Evolutionary conservation across 2,329 filamentous ascomycete genomes (phyloP).

Genomic region (Xylariales sp.): DNA sequence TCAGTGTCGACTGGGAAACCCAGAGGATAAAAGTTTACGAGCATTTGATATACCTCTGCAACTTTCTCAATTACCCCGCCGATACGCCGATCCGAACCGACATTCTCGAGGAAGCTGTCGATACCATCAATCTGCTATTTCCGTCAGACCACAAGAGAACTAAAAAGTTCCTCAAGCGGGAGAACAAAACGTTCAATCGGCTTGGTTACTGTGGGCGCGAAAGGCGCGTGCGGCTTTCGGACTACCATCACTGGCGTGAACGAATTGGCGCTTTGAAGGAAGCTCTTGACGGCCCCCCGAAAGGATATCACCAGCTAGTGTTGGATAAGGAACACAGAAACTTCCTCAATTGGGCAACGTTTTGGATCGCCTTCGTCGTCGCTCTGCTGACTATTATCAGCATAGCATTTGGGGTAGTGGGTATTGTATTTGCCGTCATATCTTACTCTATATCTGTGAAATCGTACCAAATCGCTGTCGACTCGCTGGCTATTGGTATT

Average conservation of each 20-base stretch:
- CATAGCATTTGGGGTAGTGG: constrained; percentile 23
- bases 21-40: constrained; percentile 23
- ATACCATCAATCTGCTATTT: constrained; percentile 20
- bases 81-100: neutral
- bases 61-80: neutral
- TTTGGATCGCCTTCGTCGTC: constrained; percentile 24
- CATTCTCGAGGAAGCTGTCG: constrained; percentile 19
- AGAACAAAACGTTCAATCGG: neutral
- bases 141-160: constrained; percentile 10
- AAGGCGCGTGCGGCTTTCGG: constrained; percentile 1
- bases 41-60: constrained; percentile 19
- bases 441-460: constrained; percentile 6
- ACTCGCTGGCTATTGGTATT: constrained; percentile 5
- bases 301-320: constrained; percentile 5
- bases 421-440: constrained; percentile 12
- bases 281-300: neutral
- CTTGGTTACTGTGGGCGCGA: constrained; percentile 14
- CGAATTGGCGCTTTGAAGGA: neutral
- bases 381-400: constrained; percentile 24
- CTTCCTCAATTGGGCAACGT: constrained; percentile 18
- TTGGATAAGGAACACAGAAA: constrained; percentile 20
- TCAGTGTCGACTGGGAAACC: neutral
- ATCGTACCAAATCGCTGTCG: constrained; percentile 10
- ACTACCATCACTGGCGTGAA: constrained; percentile 13
- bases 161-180: neutral